Evolutionary conservation across 208 protist species (phyloP).

Genomic region (Angomonas desouzai): DNA sequence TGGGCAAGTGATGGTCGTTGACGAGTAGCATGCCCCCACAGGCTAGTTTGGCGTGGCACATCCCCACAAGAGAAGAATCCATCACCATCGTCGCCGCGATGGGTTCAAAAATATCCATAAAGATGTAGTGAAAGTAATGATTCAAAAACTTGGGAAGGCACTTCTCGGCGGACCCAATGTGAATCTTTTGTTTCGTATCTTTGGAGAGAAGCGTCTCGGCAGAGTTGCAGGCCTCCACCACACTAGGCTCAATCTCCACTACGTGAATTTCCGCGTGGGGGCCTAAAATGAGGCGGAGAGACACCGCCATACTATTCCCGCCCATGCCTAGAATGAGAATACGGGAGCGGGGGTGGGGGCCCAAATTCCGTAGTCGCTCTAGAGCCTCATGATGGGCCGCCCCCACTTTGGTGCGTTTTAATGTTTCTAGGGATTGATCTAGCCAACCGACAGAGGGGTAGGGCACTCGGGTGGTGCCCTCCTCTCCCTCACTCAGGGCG

Average conservation of each 20-base stretch:
- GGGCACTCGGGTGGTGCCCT: not conserved
- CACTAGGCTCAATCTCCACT: conserved; percentile 66
- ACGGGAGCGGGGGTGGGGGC: conserved; percentile 24
- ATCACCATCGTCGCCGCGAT: conserved; percentile 53
- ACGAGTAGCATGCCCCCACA: conserved; percentile 58
- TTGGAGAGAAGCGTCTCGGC: conserved; percentile 25
- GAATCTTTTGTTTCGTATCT: conserved; percentile 38
- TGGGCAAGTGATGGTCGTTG: conserved; percentile 72
- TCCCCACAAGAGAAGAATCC: conserved; percentile 21
- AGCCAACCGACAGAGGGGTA: not conserved
- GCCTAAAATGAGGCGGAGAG: conserved; percentile 52
- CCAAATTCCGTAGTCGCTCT: conserved; percentile 7
- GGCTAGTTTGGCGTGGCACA: conserved; percentile 31
- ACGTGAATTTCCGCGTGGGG: conserved; percentile 37
- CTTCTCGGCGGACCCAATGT: conserved; percentile 31
- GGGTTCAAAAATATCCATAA: conserved; percentile 82
- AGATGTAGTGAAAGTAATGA: conserved; percentile 43
- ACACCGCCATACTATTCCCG: conserved; percentile 74
- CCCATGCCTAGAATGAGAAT: conserved; percentile 75
- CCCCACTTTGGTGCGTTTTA: not conserved
- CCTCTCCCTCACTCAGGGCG: not conserved
- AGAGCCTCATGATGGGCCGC: not conserved
- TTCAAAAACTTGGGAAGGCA: conserved; percentile 4
- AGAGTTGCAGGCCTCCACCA: conserved; percentile 39
- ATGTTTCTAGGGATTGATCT: not conserved